Base-by-base conservation (phyloP, 164 flowering plant genomes). In the Santalum album region DNA sequence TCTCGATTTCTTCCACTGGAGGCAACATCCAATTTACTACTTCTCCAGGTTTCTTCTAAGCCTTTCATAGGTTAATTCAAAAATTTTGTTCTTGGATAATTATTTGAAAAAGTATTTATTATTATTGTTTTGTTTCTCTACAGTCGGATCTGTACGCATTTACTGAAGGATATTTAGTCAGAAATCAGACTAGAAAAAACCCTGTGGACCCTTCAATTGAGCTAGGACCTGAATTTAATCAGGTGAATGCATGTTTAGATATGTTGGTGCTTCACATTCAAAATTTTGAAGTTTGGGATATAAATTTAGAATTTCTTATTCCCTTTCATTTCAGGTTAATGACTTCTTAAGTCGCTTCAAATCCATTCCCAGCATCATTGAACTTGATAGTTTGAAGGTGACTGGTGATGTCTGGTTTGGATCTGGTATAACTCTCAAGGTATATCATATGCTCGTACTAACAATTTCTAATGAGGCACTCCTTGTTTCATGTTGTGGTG, bases 11-110 rank as follows among this genome's bases (percentile, higher is more conserved):
- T 65, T 55, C 73, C 71, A 26, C 25, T 73, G 48, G 59, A 70
- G 49, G 21, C 63, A 53, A 73, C 80, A 40, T 70, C 78, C 35
- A 75, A 73, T 52, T 57, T 76, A 54, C 69, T 76, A 34, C 67
- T 73, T 54, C 36, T 70, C 22, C 69, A 73, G 75, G 80, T 72
- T 49, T 3, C 29, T 20, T 22, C 34, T 49, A 43, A 4, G 21
- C 46, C 34, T 19, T 3, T 22, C 10, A 2, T 23, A 24, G 18
- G 23, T 16, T 47, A 47, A 12, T 47, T 21, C 51, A 7, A 46
- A 6, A 20, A 46, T n/a, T 19, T 23, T 23, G 17, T 18, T 24
- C 19, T n/a, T 47, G 26, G 6, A 2, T 7, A 6, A 19, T n/a
- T 43, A n/a, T n/a, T n/a, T n/a, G n/a, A n/a, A n/a, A 10, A 18